Conservation (phyloP, 225 moss, liverwort and hornwort genomes). For the Asterella californica region DNA sequence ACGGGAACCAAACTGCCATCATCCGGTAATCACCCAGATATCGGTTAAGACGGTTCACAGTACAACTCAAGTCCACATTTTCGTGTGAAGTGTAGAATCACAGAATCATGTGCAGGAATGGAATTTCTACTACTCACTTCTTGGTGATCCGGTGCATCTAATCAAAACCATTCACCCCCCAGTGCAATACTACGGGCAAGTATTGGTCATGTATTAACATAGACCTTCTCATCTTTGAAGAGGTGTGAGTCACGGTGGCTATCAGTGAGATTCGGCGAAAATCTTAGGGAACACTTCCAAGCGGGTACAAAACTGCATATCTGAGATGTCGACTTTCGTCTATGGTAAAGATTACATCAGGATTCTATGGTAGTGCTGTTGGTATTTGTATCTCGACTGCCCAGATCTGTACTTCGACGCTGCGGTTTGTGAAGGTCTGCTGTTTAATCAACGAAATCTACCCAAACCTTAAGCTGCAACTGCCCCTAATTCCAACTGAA, state of each 20-base stretch:
- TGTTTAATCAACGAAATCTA: too few species aligned
- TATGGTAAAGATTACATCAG: background rate
- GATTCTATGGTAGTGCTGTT: background rate
- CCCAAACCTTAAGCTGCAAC: constrained; percentile 12
- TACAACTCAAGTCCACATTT: background rate
- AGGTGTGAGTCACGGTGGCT: background rate
- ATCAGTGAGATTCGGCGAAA: background rate
- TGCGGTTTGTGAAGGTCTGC: background rate
- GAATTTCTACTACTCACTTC: background rate
- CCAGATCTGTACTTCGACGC: background rate
- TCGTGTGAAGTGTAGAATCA: background rate
- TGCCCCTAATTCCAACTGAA: constrained; percentile 43
- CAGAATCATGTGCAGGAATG: background rate
- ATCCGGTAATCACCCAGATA: too few species aligned
- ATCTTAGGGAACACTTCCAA: background rate
- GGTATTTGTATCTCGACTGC: background rate
- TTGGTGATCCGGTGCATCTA: background rate
- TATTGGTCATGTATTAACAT: background rate
- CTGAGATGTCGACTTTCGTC: background rate
- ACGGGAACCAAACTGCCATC: too few species aligned
- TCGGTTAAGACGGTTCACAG: background rate
- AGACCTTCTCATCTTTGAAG: background rate
- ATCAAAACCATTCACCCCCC: background rate
- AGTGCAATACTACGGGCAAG: background rate
- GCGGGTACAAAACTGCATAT: background rate